Evolutionary conservation across 2,329 filamentous ascomycete species (phyloP).

Genomic region (Aspergillus sp.): DNA sequence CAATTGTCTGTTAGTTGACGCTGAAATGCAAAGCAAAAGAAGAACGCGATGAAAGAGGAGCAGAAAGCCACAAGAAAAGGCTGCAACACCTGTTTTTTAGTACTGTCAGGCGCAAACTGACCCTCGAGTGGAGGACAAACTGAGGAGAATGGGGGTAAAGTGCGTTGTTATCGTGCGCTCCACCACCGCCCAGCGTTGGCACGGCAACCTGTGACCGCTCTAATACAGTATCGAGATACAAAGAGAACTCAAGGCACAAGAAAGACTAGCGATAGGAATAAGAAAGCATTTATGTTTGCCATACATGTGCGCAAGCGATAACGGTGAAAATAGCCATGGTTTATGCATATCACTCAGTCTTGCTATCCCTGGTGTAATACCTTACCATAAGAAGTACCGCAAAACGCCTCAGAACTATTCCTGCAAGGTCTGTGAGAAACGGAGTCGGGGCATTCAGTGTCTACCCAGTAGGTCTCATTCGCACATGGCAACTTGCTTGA

Average conservation of each 20-base stretch:
- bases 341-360: neutral
- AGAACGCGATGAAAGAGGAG: neutral
- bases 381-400: neutral
- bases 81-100: neutral
- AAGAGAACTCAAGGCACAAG: neutral
- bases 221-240: neutral
- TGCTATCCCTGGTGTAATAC: neutral
- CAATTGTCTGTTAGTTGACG: neutral
- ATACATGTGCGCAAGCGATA: neutral
- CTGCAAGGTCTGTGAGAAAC: no score
- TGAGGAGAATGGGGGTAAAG: neutral
- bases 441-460: no score
- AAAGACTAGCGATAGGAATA: neutral
- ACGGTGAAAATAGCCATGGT: neutral
- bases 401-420: neutral
- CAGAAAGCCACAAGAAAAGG: neutral
- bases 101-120: neutral
- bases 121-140: neutral
- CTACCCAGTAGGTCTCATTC: no score
- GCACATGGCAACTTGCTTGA: no score
- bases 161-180: slow-evolving; percentile 12
- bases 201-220: slow-evolving; percentile 14
- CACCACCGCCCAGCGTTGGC: slow-evolving; percentile 14
- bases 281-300: neutral
- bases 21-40: slow-evolving; percentile 2